A percentile compares a stretch with the other conserved stretches of the same genome.
Conservation (phyloP, 495 filamentous ascomycete species). For the Xanthoparmelia taractica region DNA sequence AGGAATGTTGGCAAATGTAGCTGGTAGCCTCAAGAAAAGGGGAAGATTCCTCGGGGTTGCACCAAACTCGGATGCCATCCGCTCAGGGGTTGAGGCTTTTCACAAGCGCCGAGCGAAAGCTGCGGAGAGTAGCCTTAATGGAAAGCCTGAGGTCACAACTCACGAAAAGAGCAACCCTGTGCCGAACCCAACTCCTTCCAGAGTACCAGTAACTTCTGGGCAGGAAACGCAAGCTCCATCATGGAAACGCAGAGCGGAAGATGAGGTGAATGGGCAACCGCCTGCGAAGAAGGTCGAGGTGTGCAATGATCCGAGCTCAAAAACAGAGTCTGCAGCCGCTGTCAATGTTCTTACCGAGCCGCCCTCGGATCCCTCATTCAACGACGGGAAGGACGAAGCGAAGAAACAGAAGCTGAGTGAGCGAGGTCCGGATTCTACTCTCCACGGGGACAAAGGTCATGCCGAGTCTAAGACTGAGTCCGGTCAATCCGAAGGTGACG, state of each 20-base stretch:
- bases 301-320: neutral
- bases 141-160: conserved; percentile 14
- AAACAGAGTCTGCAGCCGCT: neutral
- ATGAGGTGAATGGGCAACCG: conserved; percentile 14
- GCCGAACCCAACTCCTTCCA: neutral
- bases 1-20: conserved; percentile 88
- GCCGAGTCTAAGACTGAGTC: neutral
- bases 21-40: conserved; percentile 81
- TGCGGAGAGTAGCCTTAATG: conserved; percentile 34
- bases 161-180: neutral
- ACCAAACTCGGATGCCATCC: conserved; percentile 85
- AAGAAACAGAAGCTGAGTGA: neutral
- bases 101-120: conserved; percentile 49
- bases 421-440: neutral
- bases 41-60: conserved; percentile 90
- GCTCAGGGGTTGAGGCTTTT: conserved; percentile 52
- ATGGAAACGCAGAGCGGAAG: neutral
- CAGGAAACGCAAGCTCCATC: neutral
- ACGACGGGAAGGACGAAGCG: neutral
- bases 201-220: conserved; percentile 5
- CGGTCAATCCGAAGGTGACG: neutral
- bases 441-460: neutral
- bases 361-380: neutral
- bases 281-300: conserved; percentile 3
- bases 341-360: conserved; percentile 9